Percentiles rank a stretch among this genome's conserved stretches.
phyloP scores from a whole-genome alignment of 1,139 yeast species.

The Debaryomyces coudertii region DNA sequence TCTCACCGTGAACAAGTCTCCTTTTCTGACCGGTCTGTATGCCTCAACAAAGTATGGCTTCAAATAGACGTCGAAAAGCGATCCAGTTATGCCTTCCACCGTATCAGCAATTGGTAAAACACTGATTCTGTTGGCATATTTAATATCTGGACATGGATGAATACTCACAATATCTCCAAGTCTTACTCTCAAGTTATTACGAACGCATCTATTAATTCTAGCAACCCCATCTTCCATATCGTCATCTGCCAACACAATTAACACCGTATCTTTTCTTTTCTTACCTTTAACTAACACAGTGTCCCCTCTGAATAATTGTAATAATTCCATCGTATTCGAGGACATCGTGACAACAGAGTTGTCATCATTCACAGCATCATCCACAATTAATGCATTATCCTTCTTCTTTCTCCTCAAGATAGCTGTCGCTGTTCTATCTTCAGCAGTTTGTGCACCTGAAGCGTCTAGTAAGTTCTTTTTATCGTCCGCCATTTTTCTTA shows the following conservation, averaged over 20 bases:
- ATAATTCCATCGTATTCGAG: slow-evolving; percentile 90
- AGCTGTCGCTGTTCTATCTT: slow-evolving; percentile 95
- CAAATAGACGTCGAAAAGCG: slow-evolving; percentile 93
- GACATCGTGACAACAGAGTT: slow-evolving; percentile 95
- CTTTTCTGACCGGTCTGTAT: slow-evolving; percentile 97
- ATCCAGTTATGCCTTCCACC: slow-evolving; percentile 96
- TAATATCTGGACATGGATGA: slow-evolving; percentile 97
- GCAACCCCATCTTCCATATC: slow-evolving; percentile 96
- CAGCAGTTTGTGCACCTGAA: slow-evolving; percentile 49
- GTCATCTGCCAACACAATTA: slow-evolving; percentile 94
- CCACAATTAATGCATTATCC: slow-evolving; percentile 91
- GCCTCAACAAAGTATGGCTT: slow-evolving; percentile 99
- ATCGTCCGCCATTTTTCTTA: slow-evolving; percentile 32
- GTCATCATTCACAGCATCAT: slow-evolving; percentile 96
- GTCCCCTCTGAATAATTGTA: slow-evolving; percentile 96
- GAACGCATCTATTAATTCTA: slow-evolving; percentile 90
- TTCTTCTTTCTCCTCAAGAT: slow-evolving; percentile 97
- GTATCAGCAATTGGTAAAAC: slow-evolving; percentile 97
- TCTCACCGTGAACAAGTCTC: slow-evolving; percentile 93
- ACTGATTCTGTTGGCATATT: slow-evolving; percentile 91
- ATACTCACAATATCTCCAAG: slow-evolving; percentile 89
- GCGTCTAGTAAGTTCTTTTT: slow-evolving; percentile 49
- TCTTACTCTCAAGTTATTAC: slow-evolving; percentile 92
- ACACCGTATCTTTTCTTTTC: slow-evolving; percentile 97
- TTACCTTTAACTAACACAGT: slow-evolving; percentile 97